Evolutionary conservation across 306 rosid species (phyloP).

Genomic region (Prunus campanulata): DNA sequence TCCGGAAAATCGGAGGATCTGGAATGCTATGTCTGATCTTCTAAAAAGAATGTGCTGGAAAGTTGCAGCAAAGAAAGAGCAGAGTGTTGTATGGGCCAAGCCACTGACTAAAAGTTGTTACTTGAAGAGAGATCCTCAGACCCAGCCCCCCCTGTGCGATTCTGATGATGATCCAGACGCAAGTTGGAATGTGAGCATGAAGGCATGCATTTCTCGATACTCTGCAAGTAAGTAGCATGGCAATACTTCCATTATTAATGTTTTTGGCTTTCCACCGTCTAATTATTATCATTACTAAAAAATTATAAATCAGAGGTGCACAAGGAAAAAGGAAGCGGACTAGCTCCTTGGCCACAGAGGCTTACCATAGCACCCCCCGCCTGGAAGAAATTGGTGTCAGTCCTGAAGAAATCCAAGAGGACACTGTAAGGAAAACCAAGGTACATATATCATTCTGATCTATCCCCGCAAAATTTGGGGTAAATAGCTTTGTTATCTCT

Average conservation of each 20-base stretch:
- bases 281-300: conserved; percentile 1
- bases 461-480: no score
- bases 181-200: conserved; percentile 59
- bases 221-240: conserved; percentile 45
- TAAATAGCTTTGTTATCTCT: no score
- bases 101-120: conserved; percentile 55
- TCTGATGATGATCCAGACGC: conserved; percentile 43
- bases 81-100: conserved; percentile 61
- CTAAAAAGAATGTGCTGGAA: conserved; percentile 57
- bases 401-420: conserved; percentile 51
- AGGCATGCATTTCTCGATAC: conserved; percentile 49
- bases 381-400: conserved; percentile 49
- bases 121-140: conserved; percentile 42
- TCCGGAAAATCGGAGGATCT: conserved; percentile 46
- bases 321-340: conserved; percentile 43
- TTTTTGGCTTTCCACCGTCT: background rate
- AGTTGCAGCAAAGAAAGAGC: conserved; percentile 48
- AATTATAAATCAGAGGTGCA: conserved; percentile 41
- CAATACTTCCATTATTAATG: background rate
- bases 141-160: conserved; percentile 43
- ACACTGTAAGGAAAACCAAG: conserved; percentile 36
- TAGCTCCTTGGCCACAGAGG: conserved; percentile 63
- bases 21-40: conserved; percentile 51
- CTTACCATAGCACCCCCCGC: conserved; percentile 49
- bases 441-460: no score